Evolutionary conservation across 352 stramenopile species (phyloP).

Genomic region (Pythium dissotocum): DNA sequence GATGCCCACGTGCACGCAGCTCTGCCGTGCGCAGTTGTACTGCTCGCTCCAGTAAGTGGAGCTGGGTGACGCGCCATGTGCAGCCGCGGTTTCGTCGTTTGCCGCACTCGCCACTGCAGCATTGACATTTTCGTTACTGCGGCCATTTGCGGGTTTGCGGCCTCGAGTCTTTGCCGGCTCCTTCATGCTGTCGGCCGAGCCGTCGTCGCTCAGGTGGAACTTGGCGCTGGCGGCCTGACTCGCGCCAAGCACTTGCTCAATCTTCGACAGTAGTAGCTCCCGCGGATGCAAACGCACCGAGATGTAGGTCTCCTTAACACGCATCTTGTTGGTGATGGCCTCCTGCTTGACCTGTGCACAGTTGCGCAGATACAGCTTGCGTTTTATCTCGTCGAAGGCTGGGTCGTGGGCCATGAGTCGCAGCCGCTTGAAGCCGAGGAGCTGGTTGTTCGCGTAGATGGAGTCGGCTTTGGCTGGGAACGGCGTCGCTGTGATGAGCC

Average conservation of each 20-base stretch:
- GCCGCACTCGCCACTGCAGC: background rate
- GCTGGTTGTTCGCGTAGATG: constrained; percentile 89
- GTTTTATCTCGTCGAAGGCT: constrained; percentile 87
- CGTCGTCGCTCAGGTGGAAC: constrained; percentile 49
- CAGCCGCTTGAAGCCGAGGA: constrained; percentile 81
- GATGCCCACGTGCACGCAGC: constrained; percentile 68
- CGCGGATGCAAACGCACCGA: constrained; percentile 67
- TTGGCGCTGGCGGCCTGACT: constrained; percentile 37
- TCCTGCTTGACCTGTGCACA: constrained; percentile 81
- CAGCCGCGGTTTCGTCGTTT: background rate
- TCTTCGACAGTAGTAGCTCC: constrained; percentile 70
- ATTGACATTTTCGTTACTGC: background rate
- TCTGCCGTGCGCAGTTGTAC: constrained; percentile 58
- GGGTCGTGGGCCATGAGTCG: constrained; percentile 62
- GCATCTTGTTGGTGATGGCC: constrained; percentile 79
- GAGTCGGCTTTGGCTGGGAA: constrained; percentile 78
- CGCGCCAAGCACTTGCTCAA: constrained; percentile 55
- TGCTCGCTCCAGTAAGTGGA: constrained; percentile 35
- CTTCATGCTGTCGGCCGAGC: constrained; percentile 35
- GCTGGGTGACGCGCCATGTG: background rate
- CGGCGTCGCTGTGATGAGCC: constrained; percentile 84
- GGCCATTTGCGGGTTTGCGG: background rate
- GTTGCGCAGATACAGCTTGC: constrained; percentile 85
- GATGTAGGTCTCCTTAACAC: constrained; percentile 73
- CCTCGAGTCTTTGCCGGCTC: constrained; percentile 9